Percentiles rank a stretch among this genome's conserved stretches.
Evolutionary conservation across 352 stramenopile species (phyloP).

Genomic region (Pythium insidiosum): DNA sequence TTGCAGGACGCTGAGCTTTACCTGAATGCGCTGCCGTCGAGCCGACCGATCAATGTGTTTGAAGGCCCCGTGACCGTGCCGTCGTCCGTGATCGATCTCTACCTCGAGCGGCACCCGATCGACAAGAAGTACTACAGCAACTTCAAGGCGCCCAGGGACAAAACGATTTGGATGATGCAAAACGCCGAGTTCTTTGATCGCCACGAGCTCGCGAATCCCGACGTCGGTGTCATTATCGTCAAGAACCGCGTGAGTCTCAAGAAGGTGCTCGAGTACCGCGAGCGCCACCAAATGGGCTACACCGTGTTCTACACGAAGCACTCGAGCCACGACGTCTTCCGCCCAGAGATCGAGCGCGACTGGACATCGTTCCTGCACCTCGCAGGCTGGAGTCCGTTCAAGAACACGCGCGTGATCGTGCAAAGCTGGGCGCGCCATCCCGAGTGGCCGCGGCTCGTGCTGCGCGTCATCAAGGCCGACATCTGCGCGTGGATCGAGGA

Average conservation of each 20-base stretch:
- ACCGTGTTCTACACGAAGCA: slow-evolving; percentile 80
- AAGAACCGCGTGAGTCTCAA: slow-evolving; percentile 78
- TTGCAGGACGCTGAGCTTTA: slow-evolving; percentile 71
- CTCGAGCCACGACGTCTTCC: slow-evolving; percentile 64
- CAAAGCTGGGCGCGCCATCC: slow-evolving; percentile 59
- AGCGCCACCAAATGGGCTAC: slow-evolving; percentile 68
- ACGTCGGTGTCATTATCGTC: slow-evolving; percentile 74
- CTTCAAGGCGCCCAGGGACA: slow-evolving; percentile 40
- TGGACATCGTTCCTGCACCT: slow-evolving; percentile 75
- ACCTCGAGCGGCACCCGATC: slow-evolving; percentile 63
- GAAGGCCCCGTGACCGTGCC: slow-evolving; percentile 35
- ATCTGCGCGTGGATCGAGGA: slow-evolving; percentile 63
- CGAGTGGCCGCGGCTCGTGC: slow-evolving; percentile 61
- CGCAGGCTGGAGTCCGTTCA: slow-evolving; percentile 61
- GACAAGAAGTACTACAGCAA: slow-evolving; percentile 67
- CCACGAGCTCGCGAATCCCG: slow-evolving; percentile 59
- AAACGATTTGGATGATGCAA: slow-evolving; percentile 84
- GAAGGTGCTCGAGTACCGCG: slow-evolving; percentile 75
- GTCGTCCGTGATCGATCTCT: slow-evolving; percentile 71
- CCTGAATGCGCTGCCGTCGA: slow-evolving; percentile 56
- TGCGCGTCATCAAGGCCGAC: slow-evolving; percentile 57
- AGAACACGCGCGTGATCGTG: slow-evolving; percentile 71
- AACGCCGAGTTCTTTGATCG: slow-evolving; percentile 81
- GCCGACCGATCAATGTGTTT: slow-evolving; percentile 44
- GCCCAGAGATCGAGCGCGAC: slow-evolving; percentile 43